A percentile compares a stretch with the other conserved stretches of the same genome.
Evolutionary conservation across 495 filamentous ascomycete species (phyloP).

Genomic region (Cairneyella variabilis): DNA sequence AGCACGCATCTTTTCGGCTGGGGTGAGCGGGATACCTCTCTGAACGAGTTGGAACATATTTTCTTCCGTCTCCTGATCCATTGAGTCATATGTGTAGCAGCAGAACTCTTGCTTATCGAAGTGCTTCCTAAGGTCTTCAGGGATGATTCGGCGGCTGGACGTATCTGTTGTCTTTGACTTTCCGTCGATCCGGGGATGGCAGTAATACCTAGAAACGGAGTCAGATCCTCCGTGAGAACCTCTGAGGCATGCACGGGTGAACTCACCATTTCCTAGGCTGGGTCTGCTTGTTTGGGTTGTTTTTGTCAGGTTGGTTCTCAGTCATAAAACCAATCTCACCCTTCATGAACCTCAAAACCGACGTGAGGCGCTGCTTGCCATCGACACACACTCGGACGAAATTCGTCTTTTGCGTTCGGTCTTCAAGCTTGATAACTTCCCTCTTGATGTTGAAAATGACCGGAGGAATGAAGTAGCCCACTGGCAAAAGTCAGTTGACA

Average conservation of each 20-base stretch:
- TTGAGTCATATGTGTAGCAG: constrained; percentile 37
- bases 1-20: constrained; percentile 47
- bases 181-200: constrained; percentile 23
- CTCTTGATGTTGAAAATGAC: constrained; percentile 44
- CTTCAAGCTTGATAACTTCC: constrained; percentile 14
- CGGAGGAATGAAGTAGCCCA: constrained; percentile 45
- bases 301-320: too few relatives aligned
- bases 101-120: constrained; percentile 36
- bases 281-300: too few relatives aligned
- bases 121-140: constrained; percentile 24
- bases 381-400: constrained; percentile 38
- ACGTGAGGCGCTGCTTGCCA: constrained; percentile 48
- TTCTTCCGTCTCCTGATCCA: constrained; percentile 40
- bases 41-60: constrained; percentile 47
- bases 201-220: constrained; percentile 19
- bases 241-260: too few relatives aligned
- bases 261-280: too few relatives aligned
- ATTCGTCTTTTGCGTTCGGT: constrained; percentile 1
- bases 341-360: constrained; percentile 39
- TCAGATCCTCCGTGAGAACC: too few relatives aligned
- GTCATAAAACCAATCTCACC: constrained; percentile 42
- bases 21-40: constrained; percentile 39
- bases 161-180: too few relatives aligned
- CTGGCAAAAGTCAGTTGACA: constrained; percentile 22
- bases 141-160: too few relatives aligned